Percentiles rank a stretch among this genome's conserved stretches.
Evolutionary conservation across 768 basidiomycete species (phyloP).

Genomic region (Pholiota conissans): DNA sequence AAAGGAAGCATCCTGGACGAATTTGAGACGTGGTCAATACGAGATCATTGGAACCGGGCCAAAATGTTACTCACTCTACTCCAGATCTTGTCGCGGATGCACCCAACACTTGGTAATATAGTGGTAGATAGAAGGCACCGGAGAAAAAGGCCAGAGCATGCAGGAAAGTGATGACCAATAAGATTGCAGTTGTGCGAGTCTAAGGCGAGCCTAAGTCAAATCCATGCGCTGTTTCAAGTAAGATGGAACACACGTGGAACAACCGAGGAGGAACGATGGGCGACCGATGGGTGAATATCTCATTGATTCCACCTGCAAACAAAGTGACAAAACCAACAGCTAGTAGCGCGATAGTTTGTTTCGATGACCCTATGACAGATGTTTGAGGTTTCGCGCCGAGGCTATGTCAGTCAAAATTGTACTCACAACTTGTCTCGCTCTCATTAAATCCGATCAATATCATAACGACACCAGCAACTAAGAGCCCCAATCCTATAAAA

Average conservation of each 20-base stretch:
- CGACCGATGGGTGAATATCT: constrained; percentile 59
- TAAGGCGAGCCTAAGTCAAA: constrained; percentile 18
- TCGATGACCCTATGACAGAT: constrained; percentile 47
- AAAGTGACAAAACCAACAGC: constrained; percentile 56
- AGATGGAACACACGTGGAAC: constrained; percentile 52
- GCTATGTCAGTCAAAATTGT: background rate
- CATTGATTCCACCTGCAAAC: constrained; percentile 53
- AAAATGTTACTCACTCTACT: constrained; percentile 57
- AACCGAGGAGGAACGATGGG: constrained; percentile 76
- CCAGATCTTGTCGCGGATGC: constrained; percentile 72
- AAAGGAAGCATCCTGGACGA: constrained; percentile 67
- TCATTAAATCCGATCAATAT: constrained; percentile 74
- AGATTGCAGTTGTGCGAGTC: constrained; percentile 72
- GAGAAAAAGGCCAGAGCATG: constrained; percentile 67
- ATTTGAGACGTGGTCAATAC: background rate
- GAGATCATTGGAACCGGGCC: no score
- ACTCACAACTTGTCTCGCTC: constrained; percentile 66
- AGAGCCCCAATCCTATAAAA: constrained; percentile 62
- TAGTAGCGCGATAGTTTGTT: constrained; percentile 64
- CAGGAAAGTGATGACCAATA: constrained; percentile 58
- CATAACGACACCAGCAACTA: constrained; percentile 66
- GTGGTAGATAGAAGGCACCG: constrained; percentile 65
- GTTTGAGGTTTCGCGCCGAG: background rate
- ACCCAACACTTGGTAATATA: constrained; percentile 80
- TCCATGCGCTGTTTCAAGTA: background rate